A percentile compares a stretch with the other conserved stretches of the same genome.
phyloP scores from a whole-genome alignment of 1,284 basidiomycete genomes.

The Ceratobasidium papillatum region DNA sequence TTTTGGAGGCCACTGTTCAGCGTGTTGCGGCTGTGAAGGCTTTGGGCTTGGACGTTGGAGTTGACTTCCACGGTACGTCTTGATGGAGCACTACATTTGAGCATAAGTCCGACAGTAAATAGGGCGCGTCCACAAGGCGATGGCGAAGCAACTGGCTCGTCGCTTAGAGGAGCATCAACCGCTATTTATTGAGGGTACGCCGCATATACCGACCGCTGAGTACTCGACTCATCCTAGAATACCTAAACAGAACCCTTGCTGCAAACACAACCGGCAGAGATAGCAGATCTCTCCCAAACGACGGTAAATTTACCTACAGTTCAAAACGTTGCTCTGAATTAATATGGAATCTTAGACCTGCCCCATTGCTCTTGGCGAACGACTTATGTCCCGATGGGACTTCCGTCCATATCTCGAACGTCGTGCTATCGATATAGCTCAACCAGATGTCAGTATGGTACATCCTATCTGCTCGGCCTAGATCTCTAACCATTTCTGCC shows the following conservation, averaged over 20 bases:
- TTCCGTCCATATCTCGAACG: constrained; percentile 75
- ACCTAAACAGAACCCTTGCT: constrained; percentile 49
- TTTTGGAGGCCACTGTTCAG: constrained; percentile 65
- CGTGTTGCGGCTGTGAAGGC: constrained; percentile 71
- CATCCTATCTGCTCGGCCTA: background rate
- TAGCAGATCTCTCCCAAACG: constrained; percentile 64
- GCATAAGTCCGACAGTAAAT: constrained; percentile 57
- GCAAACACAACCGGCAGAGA: constrained; percentile 72
- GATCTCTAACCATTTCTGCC: background rate
- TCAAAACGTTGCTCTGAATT: background rate
- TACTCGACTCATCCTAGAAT: constrained; percentile 46
- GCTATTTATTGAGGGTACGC: constrained; percentile 71
- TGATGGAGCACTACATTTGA: background rate
- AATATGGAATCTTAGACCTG: constrained; percentile 54
- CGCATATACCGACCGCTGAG: constrained; percentile 51
- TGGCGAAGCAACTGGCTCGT: constrained; percentile 79
- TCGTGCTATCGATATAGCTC: constrained; percentile 75
- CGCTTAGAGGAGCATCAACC: constrained; percentile 71
- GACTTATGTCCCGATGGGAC: constrained; percentile 73
- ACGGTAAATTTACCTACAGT: constrained; percentile 56
- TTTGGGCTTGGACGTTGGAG: constrained; percentile 69
- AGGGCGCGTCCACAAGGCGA: constrained; percentile 73
- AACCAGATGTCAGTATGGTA: constrained; percentile 66
- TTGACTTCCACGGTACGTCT: constrained; percentile 58
- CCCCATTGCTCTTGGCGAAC: constrained; percentile 76